Percentiles rank a stretch among this genome's conserved stretches.
Conservation (phyloP, 129 eudicot species). For the Silybum marianum region DNA sequence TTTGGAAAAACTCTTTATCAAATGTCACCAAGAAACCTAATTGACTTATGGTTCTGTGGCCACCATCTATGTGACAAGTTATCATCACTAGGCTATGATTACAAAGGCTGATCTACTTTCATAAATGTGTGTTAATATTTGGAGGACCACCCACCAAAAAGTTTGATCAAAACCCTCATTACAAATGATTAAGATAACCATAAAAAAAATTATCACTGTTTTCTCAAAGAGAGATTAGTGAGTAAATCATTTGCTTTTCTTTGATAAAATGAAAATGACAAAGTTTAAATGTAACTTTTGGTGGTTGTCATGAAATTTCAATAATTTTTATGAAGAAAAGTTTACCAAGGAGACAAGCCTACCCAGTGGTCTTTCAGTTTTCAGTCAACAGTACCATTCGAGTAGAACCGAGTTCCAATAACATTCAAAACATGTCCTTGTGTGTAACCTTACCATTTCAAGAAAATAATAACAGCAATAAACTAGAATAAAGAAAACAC, state of each 20-base stretch:
- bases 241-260: background rate
- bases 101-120: background rate
- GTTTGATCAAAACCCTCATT: slow-evolving; percentile 2
- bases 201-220: slow-evolving; percentile 4
- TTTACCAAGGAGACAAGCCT: background rate
- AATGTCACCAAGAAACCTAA: background rate
- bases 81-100: slow-evolving; percentile 5
- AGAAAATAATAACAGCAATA: background rate
- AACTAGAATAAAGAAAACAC: background rate
- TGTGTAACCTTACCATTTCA: background rate
- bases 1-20: too few species aligned
- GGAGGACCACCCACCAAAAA: slow-evolving; percentile 12
- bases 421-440: slow-evolving; percentile 4
- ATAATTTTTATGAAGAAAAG: background rate
- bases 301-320: slow-evolving; percentile 4
- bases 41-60: background rate
- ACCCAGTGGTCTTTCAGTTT: background rate
- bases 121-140: background rate
- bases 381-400: background rate
- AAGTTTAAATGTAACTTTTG: slow-evolving; percentile 8
- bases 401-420: too few species aligned
- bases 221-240: background rate
- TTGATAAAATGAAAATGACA: background rate
- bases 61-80: slow-evolving; percentile 5
- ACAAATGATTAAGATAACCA: background rate